Percentiles rank a stretch among this genome's conserved stretches.
Evolutionary conservation across 2,329 filamentous ascomycete species (phyloP).

Genomic region (Venturia asperata): DNA sequence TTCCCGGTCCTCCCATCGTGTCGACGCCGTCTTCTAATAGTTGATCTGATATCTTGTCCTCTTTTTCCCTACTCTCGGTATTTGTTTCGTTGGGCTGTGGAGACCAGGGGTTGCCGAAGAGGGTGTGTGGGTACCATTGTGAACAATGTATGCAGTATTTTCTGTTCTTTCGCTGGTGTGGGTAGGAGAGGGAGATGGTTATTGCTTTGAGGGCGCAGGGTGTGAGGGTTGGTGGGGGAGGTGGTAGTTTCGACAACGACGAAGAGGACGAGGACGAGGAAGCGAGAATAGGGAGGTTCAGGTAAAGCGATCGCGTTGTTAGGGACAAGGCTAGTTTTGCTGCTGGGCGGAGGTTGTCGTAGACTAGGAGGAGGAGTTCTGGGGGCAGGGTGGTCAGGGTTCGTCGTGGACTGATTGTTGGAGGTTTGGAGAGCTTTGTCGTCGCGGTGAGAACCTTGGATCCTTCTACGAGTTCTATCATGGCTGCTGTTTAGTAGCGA

Average conservation of each 20-base stretch:
- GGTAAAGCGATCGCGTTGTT: constrained; percentile 29
- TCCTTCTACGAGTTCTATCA: no score
- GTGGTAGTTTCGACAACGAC: not conserved
- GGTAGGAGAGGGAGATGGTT: constrained; percentile 25
- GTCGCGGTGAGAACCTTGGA: no score
- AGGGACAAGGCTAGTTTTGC: constrained; percentile 35
- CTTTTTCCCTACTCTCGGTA: not conserved
- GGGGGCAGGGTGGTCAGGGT: constrained; percentile 29
- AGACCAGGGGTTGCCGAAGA: constrained; percentile 28
- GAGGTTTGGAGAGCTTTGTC: not conserved
- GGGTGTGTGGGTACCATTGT: constrained; percentile 25
- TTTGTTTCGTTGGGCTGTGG: constrained; percentile 19
- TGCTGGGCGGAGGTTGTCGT: constrained; percentile 32
- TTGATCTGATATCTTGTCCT: not conserved
- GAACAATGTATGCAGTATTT: constrained; percentile 31
- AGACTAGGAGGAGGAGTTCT: constrained; percentile 30
- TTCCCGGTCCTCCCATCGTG: not conserved
- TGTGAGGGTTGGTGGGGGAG: constrained; percentile 23
- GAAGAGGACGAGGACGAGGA: constrained; percentile 17
- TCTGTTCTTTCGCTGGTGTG: constrained; percentile 21
- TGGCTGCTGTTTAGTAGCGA: no score
- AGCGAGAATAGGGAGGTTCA: constrained; percentile 24
- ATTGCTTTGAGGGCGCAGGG: constrained; percentile 29
- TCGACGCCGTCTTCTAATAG: not conserved
- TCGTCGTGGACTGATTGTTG: not conserved